phyloP scores from a whole-genome alignment of 2,329 filamentous ascomycete genomes.

The Leptoxyphium fumago region DNA sequence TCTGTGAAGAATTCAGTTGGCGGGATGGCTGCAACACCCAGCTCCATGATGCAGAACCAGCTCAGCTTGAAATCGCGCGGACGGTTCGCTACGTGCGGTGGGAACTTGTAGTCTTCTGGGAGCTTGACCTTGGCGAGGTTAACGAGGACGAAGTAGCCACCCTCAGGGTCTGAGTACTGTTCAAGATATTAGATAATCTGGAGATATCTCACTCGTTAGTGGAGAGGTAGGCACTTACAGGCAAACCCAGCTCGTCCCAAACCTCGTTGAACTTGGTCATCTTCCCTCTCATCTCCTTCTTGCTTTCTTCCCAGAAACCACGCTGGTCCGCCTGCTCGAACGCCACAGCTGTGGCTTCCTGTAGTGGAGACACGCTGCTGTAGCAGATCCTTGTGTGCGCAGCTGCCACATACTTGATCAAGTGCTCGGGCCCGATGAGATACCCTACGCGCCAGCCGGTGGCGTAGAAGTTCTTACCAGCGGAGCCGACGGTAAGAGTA shows the following conservation, averaged over 20 bases:
- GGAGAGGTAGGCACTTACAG: slow-evolving; percentile 13
- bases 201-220: no score
- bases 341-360: slow-evolving; percentile 85
- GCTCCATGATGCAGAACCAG: slow-evolving; percentile 94
- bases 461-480: slow-evolving; percentile 96
- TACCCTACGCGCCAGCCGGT: slow-evolving; percentile 96
- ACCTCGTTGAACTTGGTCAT: slow-evolving; percentile 70
- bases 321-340: slow-evolving; percentile 78
- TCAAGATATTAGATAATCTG: neutral
- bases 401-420: slow-evolving; percentile 82
- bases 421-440: slow-evolving; percentile 74
- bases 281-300: slow-evolving; percentile 78
- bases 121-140: slow-evolving; percentile 82
- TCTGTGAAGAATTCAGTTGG: slow-evolving; percentile 96
- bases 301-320: slow-evolving; percentile 76
- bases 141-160: slow-evolving; percentile 92
- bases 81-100: slow-evolving; percentile 68
- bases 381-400: slow-evolving; percentile 96
- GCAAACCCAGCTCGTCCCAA: slow-evolving; percentile 33
- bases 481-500: slow-evolving; percentile 87
- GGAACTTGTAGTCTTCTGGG: slow-evolving; percentile 75
- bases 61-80: slow-evolving; percentile 87
- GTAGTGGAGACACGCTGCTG: slow-evolving; percentile 79
- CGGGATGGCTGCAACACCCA: slow-evolving; percentile 89
- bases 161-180: slow-evolving; percentile 77